Evolutionary conservation across 208 protist genomes (phyloP).

Genomic region (Crithidia brevicula): DNA sequence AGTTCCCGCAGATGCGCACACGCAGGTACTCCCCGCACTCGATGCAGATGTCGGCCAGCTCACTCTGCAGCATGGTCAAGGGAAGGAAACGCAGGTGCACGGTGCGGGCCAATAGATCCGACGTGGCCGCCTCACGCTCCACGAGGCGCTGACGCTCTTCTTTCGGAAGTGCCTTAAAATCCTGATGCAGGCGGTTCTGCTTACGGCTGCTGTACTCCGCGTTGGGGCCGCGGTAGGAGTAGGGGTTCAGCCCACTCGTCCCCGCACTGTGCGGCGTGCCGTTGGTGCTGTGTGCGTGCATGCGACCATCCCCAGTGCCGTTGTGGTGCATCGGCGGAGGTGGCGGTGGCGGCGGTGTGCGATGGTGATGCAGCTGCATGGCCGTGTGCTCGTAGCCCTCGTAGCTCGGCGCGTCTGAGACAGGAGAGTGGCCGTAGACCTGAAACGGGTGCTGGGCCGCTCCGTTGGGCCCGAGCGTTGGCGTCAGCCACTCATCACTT

Average conservation of each 20-base stretch:
- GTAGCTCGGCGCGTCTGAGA: constrained; percentile 16
- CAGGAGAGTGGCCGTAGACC: constrained; percentile 3
- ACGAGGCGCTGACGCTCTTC: constrained; percentile 51
- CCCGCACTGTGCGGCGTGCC: neutral
- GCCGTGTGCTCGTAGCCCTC: constrained; percentile 10
- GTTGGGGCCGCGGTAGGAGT: constrained; percentile 44
- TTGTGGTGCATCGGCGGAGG: neutral
- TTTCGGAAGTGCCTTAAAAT: constrained; percentile 74
- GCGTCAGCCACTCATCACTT: constrained; percentile 12
- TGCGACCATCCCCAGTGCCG: neutral
- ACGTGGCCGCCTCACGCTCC: constrained; percentile 45
- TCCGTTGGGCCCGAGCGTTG: neutral
- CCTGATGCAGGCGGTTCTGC: constrained; percentile 50
- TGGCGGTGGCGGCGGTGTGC: constrained; percentile 7
- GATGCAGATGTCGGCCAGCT: constrained; percentile 58
- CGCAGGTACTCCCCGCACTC: constrained; percentile 70
- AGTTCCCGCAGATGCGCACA: constrained; percentile 72
- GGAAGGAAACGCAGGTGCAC: constrained; percentile 76
- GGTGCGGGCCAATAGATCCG: constrained; percentile 64
- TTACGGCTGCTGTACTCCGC: constrained; percentile 28
- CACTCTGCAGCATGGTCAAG: constrained; percentile 57
- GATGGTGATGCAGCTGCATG: constrained; percentile 3
- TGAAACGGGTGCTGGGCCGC: neutral
- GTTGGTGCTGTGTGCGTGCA: neutral
- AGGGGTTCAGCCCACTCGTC: constrained; percentile 18